Base-by-base conservation (phyloP, 768 basidiomycete species). In the Lyophyllum decastes region DNA sequence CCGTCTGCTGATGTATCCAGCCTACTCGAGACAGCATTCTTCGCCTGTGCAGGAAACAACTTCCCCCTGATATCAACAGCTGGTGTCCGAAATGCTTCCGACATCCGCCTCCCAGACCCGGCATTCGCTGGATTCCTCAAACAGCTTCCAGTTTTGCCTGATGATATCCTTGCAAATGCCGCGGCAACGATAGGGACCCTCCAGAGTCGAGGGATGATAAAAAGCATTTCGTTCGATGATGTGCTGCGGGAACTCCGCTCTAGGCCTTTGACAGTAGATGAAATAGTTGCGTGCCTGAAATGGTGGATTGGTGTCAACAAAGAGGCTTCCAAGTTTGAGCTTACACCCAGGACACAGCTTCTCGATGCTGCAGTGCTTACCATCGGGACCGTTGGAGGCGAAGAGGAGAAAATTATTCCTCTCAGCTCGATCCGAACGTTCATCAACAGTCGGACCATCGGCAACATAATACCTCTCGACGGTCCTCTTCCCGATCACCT, bases 271-370 rank as follows among this genome's bases (percentile, higher is more conserved):
- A 68, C 70, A 4, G 83, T 91, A 66, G 73, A 76, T 5, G 92
- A 98, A 66, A 87, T 90, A 73, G 68, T 88, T n/a, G 86, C 85
- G 2, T 94, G 91, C 70, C 74, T 98, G 60, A 84, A 84, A 56
- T 98, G 97, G 96, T 95, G 95, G 91, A 79, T 81, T 51, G 74
- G 71, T 51, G 45, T 76, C 54, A 73, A 67, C 46, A 75, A 72
- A 54, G 73, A 66, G 64, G 74, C 75, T 24, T 68, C 67, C 38
- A 70, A 64, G 35, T 61, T 72, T 14, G 71, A 78, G n/a, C 71
- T 82, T 48, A 59, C 72, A 14, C 74, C 76, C 59, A 87, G 79
- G 61, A 76, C 67, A 2, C 81, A 91, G 55, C 78, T 98, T 17
- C 72, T 96, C 17, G 80, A 87, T 59, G 88, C 87, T 4, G 87